Conservation (phyloP, 192 early-diverging fungal genomes). For the Podila epigama region DNA sequence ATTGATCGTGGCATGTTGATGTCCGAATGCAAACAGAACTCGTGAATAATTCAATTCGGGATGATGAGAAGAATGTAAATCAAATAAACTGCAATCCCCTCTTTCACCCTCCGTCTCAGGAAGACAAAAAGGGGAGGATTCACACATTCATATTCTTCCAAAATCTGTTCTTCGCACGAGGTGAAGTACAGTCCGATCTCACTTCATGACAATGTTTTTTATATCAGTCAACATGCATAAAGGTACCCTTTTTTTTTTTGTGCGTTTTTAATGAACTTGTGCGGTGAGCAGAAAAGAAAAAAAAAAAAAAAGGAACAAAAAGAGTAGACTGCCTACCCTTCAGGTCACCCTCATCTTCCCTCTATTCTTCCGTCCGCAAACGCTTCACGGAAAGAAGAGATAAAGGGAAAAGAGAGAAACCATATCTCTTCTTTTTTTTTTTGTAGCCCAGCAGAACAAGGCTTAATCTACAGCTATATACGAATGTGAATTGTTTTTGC, state of each 20-base stretch:
- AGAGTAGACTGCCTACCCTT: background rate
- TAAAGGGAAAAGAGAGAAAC: background rate
- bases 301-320: background rate
- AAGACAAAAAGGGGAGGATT: no score
- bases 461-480: background rate
- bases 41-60: no score
- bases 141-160: no score
- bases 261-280: background rate
- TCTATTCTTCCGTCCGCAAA: background rate
- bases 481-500: background rate
- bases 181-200: no score
- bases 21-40: background rate
- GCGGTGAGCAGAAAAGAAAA: background rate
- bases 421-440: no score
- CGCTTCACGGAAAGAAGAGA: background rate
- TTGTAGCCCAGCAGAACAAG: no score
- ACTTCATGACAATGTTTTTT: no score
- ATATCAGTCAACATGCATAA: no score
- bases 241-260: slow-evolving; percentile 5
- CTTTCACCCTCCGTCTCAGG: no score
- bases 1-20: slow-evolving; percentile 35
- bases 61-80: background rate
- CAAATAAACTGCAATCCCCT: no score
- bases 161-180: no score
- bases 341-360: no score